phyloP scores from a whole-genome alignment of 306 rosid genomes.

The Prosopis cineraria region DNA sequence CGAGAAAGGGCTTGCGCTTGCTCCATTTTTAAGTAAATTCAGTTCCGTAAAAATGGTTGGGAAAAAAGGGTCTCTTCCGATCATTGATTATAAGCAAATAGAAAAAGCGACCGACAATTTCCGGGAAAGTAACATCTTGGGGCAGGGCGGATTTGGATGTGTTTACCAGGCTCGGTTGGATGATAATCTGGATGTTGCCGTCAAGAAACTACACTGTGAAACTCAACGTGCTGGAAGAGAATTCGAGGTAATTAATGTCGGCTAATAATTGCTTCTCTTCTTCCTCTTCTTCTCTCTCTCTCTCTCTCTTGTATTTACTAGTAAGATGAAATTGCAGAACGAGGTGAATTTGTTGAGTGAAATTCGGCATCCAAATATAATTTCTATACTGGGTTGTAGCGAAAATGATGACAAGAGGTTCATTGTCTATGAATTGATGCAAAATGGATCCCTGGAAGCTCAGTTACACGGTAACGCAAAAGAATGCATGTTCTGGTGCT shows the following conservation, averaged over 20 bases:
- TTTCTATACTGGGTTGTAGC: conserved; percentile 76
- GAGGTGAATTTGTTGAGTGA: conserved; percentile 77
- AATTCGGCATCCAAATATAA: conserved; percentile 80
- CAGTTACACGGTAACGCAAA: conserved; percentile 72
- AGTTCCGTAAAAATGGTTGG: conserved; percentile 59
- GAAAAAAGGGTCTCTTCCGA: conserved; percentile 59
- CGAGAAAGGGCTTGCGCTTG: conserved; percentile 62
- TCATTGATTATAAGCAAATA: conserved; percentile 69
- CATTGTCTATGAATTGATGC: conserved; percentile 83
- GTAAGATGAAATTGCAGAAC: conserved; percentile 65
- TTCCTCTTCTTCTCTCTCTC: background rate
- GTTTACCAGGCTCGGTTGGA: conserved; percentile 88
- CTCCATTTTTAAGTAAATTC: conserved; percentile 59
- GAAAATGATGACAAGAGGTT: conserved; percentile 55
- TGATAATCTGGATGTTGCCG: conserved; percentile 71
- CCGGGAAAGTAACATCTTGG: conserved; percentile 68
- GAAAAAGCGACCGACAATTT: conserved; percentile 73
- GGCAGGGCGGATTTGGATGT: conserved; percentile 91
- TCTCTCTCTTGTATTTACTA: background rate
- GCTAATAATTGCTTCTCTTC: background rate
- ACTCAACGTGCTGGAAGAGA: conserved; percentile 70
- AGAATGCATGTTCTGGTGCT: conserved; percentile 6
- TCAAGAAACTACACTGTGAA: conserved; percentile 70
- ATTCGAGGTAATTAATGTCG: conserved; percentile 65
- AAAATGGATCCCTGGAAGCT: conserved; percentile 83